phyloP scores from a whole-genome alignment of 2,329 filamentous ascomycete genomes.

The Neofusicoccum kwambonambiense region DNA sequence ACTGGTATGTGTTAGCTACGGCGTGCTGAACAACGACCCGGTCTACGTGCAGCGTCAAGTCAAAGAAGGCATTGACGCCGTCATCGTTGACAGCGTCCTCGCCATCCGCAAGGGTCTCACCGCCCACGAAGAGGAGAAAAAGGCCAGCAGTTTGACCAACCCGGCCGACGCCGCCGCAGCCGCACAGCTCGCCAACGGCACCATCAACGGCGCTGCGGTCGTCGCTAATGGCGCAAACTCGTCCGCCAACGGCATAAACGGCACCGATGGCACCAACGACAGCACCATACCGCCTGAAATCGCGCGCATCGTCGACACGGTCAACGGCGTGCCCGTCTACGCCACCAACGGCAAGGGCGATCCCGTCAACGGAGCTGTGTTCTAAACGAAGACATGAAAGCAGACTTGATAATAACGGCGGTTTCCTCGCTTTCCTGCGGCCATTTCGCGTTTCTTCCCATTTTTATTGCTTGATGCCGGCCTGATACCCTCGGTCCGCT shows the following conservation, averaged over 20 bases:
- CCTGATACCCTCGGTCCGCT: slow-evolving; percentile 7
- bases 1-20: slow-evolving; percentile 92
- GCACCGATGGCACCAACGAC: not conserved
- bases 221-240: not conserved
- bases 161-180: not conserved
- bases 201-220: not conserved
- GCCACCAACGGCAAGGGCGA: not conserved
- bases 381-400: not conserved
- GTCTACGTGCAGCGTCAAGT: slow-evolving; percentile 87
- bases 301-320: slow-evolving; percentile 21
- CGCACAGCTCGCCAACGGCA: not conserved
- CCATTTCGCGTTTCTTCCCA: too few species aligned
- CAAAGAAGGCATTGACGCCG: slow-evolving; percentile 92
- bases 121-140: not conserved
- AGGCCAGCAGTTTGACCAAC: not conserved
- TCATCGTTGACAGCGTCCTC: slow-evolving; percentile 94
- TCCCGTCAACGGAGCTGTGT: not conserved
- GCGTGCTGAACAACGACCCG: slow-evolving; percentile 84
- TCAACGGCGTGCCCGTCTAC: slow-evolving; percentile 26
- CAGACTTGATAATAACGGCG: not conserved
- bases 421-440: not conserved
- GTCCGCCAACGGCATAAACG: not conserved
- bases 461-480: not conserved
- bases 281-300: not conserved
- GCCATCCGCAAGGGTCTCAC: slow-evolving; percentile 90